A percentile compares a stretch with the other conserved stretches of the same genome.
Conservation (phyloP, 2,329 filamentous ascomycete species). For the Xylariaceae sp. region DNA sequence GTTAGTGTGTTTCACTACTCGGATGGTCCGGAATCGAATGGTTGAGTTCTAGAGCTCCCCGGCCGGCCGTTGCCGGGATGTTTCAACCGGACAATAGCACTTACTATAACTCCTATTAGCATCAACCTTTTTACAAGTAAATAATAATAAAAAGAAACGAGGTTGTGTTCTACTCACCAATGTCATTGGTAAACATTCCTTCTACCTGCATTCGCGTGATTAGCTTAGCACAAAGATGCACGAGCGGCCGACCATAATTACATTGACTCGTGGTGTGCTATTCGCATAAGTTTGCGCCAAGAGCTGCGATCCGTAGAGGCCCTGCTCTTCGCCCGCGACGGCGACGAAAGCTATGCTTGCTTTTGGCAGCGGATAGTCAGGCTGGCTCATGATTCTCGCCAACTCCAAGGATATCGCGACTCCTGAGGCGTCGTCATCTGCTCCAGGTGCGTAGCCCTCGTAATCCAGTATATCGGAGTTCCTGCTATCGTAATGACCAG, state of each 20-base stretch:
- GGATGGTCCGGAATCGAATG: too few species aligned
- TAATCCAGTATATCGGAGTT: conserved; percentile 49
- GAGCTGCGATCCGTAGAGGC: conserved; percentile 47
- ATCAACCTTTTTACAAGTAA: too few species aligned
- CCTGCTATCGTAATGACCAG: conserved; percentile 54
- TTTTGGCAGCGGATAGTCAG: conserved; percentile 35
- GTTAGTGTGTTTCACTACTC: too few species aligned
- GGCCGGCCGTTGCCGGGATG: too few species aligned
- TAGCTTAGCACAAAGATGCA: not conserved
- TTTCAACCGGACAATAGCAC: too few species aligned
- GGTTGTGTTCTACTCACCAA: conserved; percentile 24
- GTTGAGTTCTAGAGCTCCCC: too few species aligned
- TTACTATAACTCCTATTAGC: too few species aligned
- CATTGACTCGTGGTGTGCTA: conserved; percentile 35
- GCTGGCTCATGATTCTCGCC: conserved; percentile 47
- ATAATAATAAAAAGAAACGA: too few species aligned
- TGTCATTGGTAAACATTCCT: conserved; percentile 56
- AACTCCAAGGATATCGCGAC: conserved; percentile 54
- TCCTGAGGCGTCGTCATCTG: conserved; percentile 55
- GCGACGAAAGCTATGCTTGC: conserved; percentile 55
- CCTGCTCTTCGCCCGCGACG: conserved; percentile 56
- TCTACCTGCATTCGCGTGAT: conserved; percentile 38
- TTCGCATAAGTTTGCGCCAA: conserved; percentile 51
- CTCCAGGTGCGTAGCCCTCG: conserved; percentile 49
- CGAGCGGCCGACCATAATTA: conserved; percentile 9